Conservation (phyloP, 1,284 basidiomycete species). For the Volvariella volvacea region DNA sequence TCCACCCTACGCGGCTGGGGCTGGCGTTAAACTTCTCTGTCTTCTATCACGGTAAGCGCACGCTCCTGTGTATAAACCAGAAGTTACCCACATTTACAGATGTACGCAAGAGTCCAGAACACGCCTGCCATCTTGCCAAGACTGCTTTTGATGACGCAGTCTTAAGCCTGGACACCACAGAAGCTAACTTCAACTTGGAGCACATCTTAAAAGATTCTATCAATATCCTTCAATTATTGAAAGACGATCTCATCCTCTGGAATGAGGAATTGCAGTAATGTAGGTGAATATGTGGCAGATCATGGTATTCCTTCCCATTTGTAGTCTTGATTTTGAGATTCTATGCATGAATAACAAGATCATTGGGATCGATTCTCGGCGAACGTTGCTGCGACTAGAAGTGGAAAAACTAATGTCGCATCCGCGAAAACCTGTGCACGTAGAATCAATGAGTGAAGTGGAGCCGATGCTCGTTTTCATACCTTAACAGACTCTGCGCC, state of each 20-base stretch:
- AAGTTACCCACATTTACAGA: constrained; percentile 30
- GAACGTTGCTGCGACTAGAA: constrained; percentile 85
- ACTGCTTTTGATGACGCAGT: constrained; percentile 68
- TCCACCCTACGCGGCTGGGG: constrained; percentile 74
- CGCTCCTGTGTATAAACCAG: neutral
- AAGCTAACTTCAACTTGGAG: constrained; percentile 17
- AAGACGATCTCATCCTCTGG: constrained; percentile 63
- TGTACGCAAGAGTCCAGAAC: constrained; percentile 86
- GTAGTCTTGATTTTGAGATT: no score
- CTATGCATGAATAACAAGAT: no score
- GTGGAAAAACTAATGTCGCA: constrained; percentile 86
- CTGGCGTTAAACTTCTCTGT: constrained; percentile 95
- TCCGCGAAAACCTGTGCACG: constrained; percentile 57
- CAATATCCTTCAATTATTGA: constrained; percentile 58
- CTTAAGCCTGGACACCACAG: constrained; percentile 33
- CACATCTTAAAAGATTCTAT: constrained; percentile 54
- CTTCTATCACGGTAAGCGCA: constrained; percentile 73
- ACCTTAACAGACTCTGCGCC: constrained; percentile 92
- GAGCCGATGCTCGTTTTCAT: neutral
- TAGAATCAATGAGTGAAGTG: constrained; percentile 5
- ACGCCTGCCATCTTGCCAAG: constrained; percentile 86
- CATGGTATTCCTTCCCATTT: neutral
- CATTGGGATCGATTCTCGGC: no score
- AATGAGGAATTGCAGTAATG: constrained; percentile 42
- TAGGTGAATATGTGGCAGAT: neutral